Evolutionary conservation across 2,329 filamentous ascomycete genomes (phyloP), one percentile per base, ranked within the genome.

Genomic region (Aspergillus tamarii): DNA sequence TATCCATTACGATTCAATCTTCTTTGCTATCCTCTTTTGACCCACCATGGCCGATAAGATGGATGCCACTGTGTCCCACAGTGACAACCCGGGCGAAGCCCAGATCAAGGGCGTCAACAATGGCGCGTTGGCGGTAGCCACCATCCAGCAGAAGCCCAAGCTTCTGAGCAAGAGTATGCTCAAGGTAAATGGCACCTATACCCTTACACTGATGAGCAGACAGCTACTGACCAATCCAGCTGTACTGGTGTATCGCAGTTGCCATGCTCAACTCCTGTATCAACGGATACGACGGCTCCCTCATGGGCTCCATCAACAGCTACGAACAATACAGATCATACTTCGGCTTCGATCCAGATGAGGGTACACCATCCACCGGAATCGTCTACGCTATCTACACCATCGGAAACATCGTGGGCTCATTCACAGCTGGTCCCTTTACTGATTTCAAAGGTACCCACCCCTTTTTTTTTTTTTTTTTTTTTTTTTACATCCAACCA

Each of bases 371-470:
- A 0, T 69, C 69, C 1, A 83, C 82, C 7, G 82, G 82, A 23
- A 82, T 84, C 52, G 80, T 83, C 10, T 84, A 72, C 56, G 81
- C 82, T 39, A 84, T 84, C 57, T 84, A 83, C 68, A 82, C 78
- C 2, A 81, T 83, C 50, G 82, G 77, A n/a, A 82, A 81, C 60
- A 72, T 84, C 11, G 83, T 84, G 77, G 79, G 79, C 19, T 78
- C 80, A 9, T 80, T 82, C 45, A 71, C 74, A 30, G 80, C 80
- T 2, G 82, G 81, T 2, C 80, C 81, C 5, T 79, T 79, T 16
- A 78, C 76, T 7, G 81, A 82, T 66, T 78, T 76, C 43, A 72
- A 67, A 64, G 79, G 78, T 67, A 64, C 32, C 2, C 14, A 30
- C 2, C 11, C 21, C 26, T 19, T 12, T 41, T 9, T 4, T n/a